phyloP scores from a whole-genome alignment of 2,329 filamentous ascomycete species.

The Kalmusia sp. region DNA sequence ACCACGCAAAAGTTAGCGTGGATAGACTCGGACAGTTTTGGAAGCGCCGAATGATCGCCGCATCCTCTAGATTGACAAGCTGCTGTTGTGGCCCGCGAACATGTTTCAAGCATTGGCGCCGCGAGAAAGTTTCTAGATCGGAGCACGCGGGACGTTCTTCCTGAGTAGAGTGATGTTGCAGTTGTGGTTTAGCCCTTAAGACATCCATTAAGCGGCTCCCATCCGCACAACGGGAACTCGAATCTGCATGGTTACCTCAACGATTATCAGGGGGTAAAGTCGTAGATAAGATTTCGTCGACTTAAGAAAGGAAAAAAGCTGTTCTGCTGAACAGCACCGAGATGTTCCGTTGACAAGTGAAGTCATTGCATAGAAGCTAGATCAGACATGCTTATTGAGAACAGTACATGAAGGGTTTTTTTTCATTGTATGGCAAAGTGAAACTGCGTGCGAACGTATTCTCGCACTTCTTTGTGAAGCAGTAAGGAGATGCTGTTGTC shows the following conservation, averaged over 20 bases:
- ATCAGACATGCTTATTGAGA: too few relatives aligned
- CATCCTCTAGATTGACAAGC: conserved; percentile 16
- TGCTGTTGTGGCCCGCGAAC: conserved; percentile 20
- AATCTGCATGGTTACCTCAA: conserved; percentile 14
- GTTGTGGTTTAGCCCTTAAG: conserved; percentile 24
- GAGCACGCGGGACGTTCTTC: conserved; percentile 45
- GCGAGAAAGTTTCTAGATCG: conserved; percentile 27
- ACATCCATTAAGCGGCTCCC: conserved; percentile 29
- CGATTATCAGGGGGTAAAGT: too few relatives aligned
- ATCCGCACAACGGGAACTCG: conserved; percentile 28
- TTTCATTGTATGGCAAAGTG: background rate
- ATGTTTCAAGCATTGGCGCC: conserved; percentile 18
- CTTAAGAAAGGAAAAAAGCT: too few relatives aligned
- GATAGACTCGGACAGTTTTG: background rate
- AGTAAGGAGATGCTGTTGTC: background rate
- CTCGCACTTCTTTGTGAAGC: background rate
- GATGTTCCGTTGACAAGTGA: too few relatives aligned
- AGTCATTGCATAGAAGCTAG: too few relatives aligned
- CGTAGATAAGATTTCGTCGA: too few relatives aligned
- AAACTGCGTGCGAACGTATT: background rate
- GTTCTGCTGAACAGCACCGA: too few relatives aligned
- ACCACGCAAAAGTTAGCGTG: conserved; percentile 16
- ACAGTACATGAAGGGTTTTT: background rate
- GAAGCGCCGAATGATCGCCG: conserved; percentile 14
- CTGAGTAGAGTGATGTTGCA: conserved; percentile 28